Percentiles rank a stretch among this genome's conserved stretches.
Evolutionary conservation across 1,284 basidiomycete species (phyloP).

Genomic region (Moesziomyces parantarcticus): DNA sequence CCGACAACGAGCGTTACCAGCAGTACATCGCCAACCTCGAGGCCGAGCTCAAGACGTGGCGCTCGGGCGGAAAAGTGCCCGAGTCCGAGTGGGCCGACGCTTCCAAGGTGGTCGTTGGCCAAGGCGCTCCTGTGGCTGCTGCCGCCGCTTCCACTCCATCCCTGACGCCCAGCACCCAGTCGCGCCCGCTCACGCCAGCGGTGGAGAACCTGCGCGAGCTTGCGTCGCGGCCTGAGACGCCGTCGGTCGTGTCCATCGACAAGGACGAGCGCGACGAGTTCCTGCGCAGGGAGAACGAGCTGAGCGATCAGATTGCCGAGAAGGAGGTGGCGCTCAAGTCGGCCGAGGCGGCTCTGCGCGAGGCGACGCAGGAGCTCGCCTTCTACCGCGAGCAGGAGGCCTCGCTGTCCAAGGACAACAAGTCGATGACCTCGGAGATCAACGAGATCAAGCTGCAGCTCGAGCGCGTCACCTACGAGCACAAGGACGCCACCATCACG

Average conservation of each 20-base stretch:
- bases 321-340: slow-evolving; percentile 70
- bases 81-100: slow-evolving; percentile 83
- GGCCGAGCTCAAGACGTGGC: slow-evolving; percentile 90
- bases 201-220: slow-evolving; percentile 78
- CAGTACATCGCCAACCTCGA: slow-evolving; percentile 90
- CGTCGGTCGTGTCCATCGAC: slow-evolving; percentile 84
- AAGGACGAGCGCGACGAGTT: slow-evolving; percentile 99
- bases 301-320: slow-evolving; percentile 91
- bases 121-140: slow-evolving; percentile 48
- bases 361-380: slow-evolving; percentile 78
- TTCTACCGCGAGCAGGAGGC: slow-evolving; percentile 86
- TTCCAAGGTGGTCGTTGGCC: slow-evolving; percentile 72
- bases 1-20: slow-evolving; percentile 84
- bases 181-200: slow-evolving; percentile 77
- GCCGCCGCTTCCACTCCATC: slow-evolving; percentile 60
- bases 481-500: slow-evolving; percentile 93
- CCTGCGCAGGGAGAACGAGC: slow-evolving; percentile 93
- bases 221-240: slow-evolving; percentile 71
- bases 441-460: slow-evolving; percentile 92
- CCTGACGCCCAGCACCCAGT: slow-evolving; percentile 33
- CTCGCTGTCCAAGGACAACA: slow-evolving; percentile 56
- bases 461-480: slow-evolving; percentile 92
- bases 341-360: slow-evolving; percentile 66
- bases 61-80: slow-evolving; percentile 86
- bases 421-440: slow-evolving; percentile 72